phyloP scores from a whole-genome alignment of 306 rosid genomes.

The Acacia acuminata region DNA sequence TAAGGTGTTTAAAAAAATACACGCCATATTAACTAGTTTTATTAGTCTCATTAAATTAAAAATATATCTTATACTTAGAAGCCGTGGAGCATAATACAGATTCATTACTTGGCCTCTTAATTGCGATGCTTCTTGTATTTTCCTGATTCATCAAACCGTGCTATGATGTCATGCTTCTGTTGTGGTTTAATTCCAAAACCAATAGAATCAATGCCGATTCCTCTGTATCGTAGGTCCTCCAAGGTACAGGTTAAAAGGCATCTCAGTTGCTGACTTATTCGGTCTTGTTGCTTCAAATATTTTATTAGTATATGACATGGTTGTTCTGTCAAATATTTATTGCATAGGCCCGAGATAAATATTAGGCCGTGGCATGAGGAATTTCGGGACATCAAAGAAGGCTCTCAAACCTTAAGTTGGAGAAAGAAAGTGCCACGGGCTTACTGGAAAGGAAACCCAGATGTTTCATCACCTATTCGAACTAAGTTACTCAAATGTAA shows the following conservation, averaged over 20 bases:
- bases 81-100: not conserved
- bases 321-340: constrained; percentile 28
- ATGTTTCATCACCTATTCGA: constrained; percentile 74
- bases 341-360: constrained; percentile 80
- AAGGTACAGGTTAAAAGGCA: constrained; percentile 9
- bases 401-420: constrained; percentile 63
- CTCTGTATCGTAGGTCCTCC: not conserved
- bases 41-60: no score
- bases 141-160: not conserved
- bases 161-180: not conserved
- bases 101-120: not conserved
- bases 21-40: no score
- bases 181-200: not conserved
- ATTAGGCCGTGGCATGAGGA: constrained; percentile 74
- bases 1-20: no score
- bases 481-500: constrained; percentile 61
- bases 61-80: no score
- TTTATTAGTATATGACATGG: not conserved
- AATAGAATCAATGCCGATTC: not conserved
- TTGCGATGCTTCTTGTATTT: not conserved
- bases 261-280: constrained; percentile 19
- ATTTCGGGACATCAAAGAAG: constrained; percentile 67
- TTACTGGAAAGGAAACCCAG: constrained; percentile 95
- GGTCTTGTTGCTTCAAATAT: not conserved
- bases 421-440: constrained; percentile 55